Conservation (phyloP, 2,329 filamentous ascomycete genomes). For the Annulohypoxylon truncatum region DNA sequence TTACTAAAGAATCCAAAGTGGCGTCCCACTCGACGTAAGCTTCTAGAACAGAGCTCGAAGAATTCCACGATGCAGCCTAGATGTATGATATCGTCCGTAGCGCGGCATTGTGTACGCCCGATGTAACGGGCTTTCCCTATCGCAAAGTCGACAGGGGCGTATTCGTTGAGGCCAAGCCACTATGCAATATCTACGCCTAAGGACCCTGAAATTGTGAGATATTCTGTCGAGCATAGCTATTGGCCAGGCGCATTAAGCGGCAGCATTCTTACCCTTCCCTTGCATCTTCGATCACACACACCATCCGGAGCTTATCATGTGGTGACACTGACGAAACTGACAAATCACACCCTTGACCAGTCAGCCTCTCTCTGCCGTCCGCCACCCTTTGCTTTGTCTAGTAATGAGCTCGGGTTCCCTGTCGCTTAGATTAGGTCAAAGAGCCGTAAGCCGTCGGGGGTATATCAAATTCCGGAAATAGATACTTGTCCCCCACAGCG, state of each 20-base stretch:
- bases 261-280: conserved; percentile 12
- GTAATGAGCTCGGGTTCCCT: conserved; percentile 22
- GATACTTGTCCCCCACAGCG: conserved; percentile 27
- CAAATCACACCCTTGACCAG: conserved; percentile 22
- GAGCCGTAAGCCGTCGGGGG: conserved; percentile 25
- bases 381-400: conserved; percentile 7
- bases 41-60: conserved; percentile 36
- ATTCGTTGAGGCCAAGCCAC: conserved; percentile 30
- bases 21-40: background rate
- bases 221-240: conserved; percentile 10
- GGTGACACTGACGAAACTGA: conserved; percentile 18
- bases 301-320: conserved; percentile 26
- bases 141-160: background rate
- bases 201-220: conserved; percentile 34
- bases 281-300: conserved; percentile 17
- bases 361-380: background rate
- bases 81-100: conserved; percentile 19
- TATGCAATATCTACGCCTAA: conserved; percentile 23
- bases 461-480: conserved; percentile 34
- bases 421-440: conserved; percentile 8
- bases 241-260: conserved; percentile 12
- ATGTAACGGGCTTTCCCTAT: conserved; percentile 21
- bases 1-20: conserved; percentile 26
- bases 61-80: conserved; percentile 24
- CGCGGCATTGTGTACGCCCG: conserved; percentile 10